These are phyloP conservation scores for Cryptococcus wingfieldii DNA, from an alignment of 1,284 basidiomycete genomes.

Conservation along the genomic window DNA sequence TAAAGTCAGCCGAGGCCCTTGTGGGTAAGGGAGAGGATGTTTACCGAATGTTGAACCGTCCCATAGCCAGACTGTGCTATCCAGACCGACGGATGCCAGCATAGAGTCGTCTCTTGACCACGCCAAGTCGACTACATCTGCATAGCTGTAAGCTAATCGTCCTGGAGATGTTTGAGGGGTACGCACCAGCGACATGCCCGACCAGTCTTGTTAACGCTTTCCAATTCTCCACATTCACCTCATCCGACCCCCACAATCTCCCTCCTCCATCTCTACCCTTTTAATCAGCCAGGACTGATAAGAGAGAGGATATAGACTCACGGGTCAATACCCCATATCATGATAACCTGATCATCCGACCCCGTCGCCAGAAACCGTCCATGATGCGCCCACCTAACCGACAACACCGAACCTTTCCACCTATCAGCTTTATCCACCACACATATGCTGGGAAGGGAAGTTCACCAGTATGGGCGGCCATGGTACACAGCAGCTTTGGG, in stretches of 20 bases:
- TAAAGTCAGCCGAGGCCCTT: background rate
- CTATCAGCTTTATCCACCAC: background rate
- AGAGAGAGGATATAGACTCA: conserved; percentile 52
- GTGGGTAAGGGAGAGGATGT: conserved; percentile 18
- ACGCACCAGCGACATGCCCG: conserved; percentile 82
- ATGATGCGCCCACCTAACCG: conserved; percentile 92
- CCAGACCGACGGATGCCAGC: conserved; percentile 89
- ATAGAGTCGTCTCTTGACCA: conserved; percentile 91
- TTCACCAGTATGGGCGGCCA: conserved; percentile 81
- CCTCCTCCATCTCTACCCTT: conserved; percentile 64
- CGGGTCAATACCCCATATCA: conserved; percentile 98
- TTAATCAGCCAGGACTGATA: background rate
- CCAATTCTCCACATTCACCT: conserved; percentile 96
- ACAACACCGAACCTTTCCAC: conserved; percentile 69
- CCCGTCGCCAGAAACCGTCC: conserved; percentile 93
- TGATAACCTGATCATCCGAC: conserved; percentile 89
- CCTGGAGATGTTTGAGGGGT: conserved; percentile 2
- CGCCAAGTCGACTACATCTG: conserved; percentile 91
- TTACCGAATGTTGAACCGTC: conserved; percentile 78
- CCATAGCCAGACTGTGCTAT: conserved; percentile 89
- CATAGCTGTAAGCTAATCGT: conserved; percentile 5
- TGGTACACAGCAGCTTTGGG: conserved; percentile 82
- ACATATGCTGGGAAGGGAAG: background rate
- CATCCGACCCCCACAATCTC: conserved; percentile 85
- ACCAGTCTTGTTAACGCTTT: conserved; percentile 85